These are phyloP conservation scores for Nakazawaea populi DNA, from an alignment of 805 yeast genomes.

Conservation along the genomic window DNA sequence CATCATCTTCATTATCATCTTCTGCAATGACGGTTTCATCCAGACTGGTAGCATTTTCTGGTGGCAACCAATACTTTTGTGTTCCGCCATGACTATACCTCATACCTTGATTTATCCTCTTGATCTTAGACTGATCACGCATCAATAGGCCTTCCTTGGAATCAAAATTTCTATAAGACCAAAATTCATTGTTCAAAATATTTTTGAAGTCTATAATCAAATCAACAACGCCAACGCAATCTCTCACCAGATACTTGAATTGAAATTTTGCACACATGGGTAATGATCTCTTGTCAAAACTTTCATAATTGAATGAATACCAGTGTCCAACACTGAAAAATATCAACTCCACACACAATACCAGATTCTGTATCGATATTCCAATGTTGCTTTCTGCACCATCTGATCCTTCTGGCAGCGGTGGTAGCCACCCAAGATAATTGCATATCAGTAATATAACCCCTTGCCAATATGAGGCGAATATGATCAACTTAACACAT, in stretches of 20 bases:
- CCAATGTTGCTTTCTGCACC: constrained; percentile 35
- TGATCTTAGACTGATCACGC: constrained; percentile 53
- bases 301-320: constrained; percentile 73
- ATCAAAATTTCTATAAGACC: constrained; percentile 80
- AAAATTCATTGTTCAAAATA: constrained; percentile 62
- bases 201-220: constrained; percentile 69
- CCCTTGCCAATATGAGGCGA: constrained; percentile 99
- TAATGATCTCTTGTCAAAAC: constrained; percentile 53
- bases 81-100: constrained; percentile 76
- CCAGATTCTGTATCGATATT: constrained; percentile 64
- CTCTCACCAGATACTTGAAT: constrained; percentile 60
- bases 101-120: constrained; percentile 75
- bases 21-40: not conserved
- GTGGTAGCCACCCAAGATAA: constrained; percentile 36
- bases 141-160: constrained; percentile 69
- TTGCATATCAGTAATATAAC: constrained; percentile 48
- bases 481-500: constrained; percentile 88
- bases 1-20: not conserved
- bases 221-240: constrained; percentile 74
- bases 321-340: constrained; percentile 88
- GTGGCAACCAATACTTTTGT: constrained; percentile 72
- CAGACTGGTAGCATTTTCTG: not conserved
- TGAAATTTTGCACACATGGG: constrained; percentile 69
- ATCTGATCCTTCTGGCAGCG: constrained; percentile 22
- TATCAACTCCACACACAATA: constrained; percentile 78